Evolutionary conservation across 1,284 basidiomycete species (phyloP).

Genomic region (Moesziomyces sp.): DNA sequence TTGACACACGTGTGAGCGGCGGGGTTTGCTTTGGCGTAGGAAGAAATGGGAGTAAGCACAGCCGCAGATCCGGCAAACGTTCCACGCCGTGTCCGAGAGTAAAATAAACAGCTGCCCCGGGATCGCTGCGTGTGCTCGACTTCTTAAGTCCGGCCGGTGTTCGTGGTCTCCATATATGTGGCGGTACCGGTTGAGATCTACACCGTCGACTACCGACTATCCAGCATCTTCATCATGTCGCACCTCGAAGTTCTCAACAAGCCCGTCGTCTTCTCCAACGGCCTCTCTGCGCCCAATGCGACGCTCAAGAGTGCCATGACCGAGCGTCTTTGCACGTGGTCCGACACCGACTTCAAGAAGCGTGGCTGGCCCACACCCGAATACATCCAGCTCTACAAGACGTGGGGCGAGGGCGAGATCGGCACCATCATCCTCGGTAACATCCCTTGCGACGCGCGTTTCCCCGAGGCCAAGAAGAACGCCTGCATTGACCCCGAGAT

Average conservation of each 20-base stretch:
- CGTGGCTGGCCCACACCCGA: conserved; percentile 57
- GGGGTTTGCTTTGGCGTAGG: too few species aligned
- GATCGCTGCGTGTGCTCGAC: too few species aligned
- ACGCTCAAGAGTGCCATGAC: conserved; percentile 63
- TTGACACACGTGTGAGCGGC: too few species aligned
- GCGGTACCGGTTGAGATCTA: too few species aligned
- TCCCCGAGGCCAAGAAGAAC: conserved; percentile 52
- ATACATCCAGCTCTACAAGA: conserved; percentile 60
- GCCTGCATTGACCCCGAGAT: conserved; percentile 55
- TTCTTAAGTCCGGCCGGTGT: too few species aligned
- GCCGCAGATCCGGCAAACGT: too few species aligned
- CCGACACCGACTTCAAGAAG: conserved; percentile 54
- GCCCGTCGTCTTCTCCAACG: conserved; percentile 45
- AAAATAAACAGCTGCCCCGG: too few species aligned
- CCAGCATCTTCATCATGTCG: conserved; percentile 2
- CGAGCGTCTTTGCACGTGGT: conserved; percentile 59
- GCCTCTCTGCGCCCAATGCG: conserved; percentile 49
- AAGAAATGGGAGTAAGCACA: too few species aligned
- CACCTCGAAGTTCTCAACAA: conserved; percentile 45
- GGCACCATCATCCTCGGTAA: conserved; percentile 61
- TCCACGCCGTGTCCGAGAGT: too few species aligned
- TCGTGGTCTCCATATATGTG: not conserved
- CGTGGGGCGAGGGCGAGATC: conserved; percentile 59
- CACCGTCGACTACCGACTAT: too few species aligned
- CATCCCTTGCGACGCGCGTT: conserved; percentile 49